These are phyloP conservation scores for Podaxis carcinomalis DNA, from an alignment of 768 basidiomycete species.

Conservation along the genomic window DNA sequence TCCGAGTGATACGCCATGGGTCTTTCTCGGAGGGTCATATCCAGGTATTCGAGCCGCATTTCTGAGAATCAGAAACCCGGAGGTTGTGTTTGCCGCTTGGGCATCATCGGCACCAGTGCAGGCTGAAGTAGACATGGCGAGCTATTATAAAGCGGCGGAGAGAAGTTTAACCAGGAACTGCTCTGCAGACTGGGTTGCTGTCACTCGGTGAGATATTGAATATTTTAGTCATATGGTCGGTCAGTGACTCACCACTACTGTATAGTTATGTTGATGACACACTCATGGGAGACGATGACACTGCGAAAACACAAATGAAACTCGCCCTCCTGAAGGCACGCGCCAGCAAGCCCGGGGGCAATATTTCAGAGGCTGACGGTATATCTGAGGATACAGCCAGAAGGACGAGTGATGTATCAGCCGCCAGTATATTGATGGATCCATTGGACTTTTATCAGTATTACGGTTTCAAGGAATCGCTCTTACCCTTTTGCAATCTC, in stretches of 20 bases:
- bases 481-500: constrained; percentile 45
- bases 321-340: constrained; percentile 36
- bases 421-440: constrained; percentile 44
- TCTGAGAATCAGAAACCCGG: constrained; percentile 42
- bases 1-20: constrained; percentile 40
- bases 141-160: constrained; percentile 47
- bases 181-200: constrained; percentile 48
- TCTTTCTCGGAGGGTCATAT: constrained; percentile 47
- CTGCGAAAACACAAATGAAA: constrained; percentile 33
- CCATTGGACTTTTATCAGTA: constrained; percentile 47
- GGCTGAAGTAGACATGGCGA: constrained; percentile 46
- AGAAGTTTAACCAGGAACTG: constrained; percentile 46
- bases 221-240: too few species aligned
- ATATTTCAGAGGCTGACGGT: constrained; percentile 29
- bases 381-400: constrained; percentile 29
- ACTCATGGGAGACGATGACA: constrained; percentile 27
- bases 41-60: constrained; percentile 42
- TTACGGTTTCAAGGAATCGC: constrained; percentile 39
- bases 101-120: constrained; percentile 47
- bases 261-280: constrained; percentile 32
- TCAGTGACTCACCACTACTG: background rate
- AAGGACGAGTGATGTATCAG: constrained; percentile 32
- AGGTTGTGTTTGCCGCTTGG: constrained; percentile 43
- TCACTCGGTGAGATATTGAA: constrained; percentile 22
- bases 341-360: constrained; percentile 38